Percentiles rank a stretch among this genome's conserved stretches.
Conservation (phyloP, 1,284 basidiomycete species). For the Lentinula novae-zelandiae region DNA sequence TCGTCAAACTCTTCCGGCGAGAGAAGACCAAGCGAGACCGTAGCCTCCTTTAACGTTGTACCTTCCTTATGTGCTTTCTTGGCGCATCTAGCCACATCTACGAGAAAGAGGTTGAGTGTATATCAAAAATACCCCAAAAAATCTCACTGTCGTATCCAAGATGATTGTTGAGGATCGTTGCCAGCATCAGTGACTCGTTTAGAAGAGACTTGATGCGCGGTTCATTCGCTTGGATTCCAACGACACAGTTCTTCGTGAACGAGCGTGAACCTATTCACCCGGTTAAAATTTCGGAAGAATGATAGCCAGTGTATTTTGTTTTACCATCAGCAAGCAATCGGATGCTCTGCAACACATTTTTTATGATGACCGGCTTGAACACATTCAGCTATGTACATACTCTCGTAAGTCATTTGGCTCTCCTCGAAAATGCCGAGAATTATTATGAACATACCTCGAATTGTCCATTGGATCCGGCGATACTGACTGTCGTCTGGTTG, state of each 20-base stretch:
- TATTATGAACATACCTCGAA: slow-evolving; percentile 72
- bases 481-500: slow-evolving; percentile 91
- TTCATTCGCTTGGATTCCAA: slow-evolving; percentile 96
- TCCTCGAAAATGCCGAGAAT: background rate
- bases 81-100: slow-evolving; percentile 95
- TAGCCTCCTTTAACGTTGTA: slow-evolving; percentile 93
- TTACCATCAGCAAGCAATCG: slow-evolving; percentile 88
- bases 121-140: slow-evolving; percentile 11
- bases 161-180: slow-evolving; percentile 92
- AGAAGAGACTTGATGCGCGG: slow-evolving; percentile 86
- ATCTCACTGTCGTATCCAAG: slow-evolving; percentile 91
- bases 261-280: slow-evolving; percentile 66
- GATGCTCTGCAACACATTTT: slow-evolving; percentile 96
- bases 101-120: slow-evolving; percentile 11
- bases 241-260: slow-evolving; percentile 96
- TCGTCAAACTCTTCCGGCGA: slow-evolving; percentile 92
- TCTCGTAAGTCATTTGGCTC: slow-evolving; percentile 6
- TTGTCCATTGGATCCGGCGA: slow-evolving; percentile 94
- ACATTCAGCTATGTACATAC: slow-evolving; percentile 75
- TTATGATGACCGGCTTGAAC: slow-evolving; percentile 99
- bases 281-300: background rate
- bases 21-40: slow-evolving; percentile 83
- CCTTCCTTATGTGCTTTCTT: slow-evolving; percentile 99
- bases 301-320: slow-evolving; percentile 2
- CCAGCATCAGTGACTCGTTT: slow-evolving; percentile 96